A percentile compares a stretch with the other conserved stretches of the same genome.
Evolutionary conservation across 306 rosid species (phyloP).

Genomic region (Begonia fuchsioides): DNA sequence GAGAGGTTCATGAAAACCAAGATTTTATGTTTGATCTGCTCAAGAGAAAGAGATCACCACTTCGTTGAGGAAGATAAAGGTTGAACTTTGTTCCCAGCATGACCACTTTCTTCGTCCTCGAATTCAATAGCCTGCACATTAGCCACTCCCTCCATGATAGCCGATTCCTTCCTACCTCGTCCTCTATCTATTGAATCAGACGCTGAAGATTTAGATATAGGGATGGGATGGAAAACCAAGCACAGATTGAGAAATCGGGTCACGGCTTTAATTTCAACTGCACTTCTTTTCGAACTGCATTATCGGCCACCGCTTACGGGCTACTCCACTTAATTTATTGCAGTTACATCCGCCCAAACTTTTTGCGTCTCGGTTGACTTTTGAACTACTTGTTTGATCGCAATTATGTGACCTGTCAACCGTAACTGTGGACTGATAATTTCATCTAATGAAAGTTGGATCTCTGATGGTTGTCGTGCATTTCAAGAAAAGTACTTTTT

Average conservation of each 20-base stretch:
- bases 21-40: too few species aligned
- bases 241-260: not conserved
- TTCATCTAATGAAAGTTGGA: too few species aligned
- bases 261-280: conserved; percentile 2
- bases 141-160: conserved; percentile 1
- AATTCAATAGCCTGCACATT: not conserved
- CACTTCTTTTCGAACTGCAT: conserved; percentile 4
- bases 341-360: too few species aligned
- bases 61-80: conserved; percentile 6
- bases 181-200: not conserved
- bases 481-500: too few species aligned
- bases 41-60: conserved; percentile 1
- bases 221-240: not conserved
- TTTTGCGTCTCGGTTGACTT: too few species aligned
- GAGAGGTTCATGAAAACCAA: not conserved
- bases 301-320: conserved; percentile 6
- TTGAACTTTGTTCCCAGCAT: conserved; percentile 11
- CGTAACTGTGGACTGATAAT: too few species aligned
- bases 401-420: too few species aligned
- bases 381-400: too few species aligned
- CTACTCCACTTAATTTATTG: not conserved
- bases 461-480: too few species aligned
- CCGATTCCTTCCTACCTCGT: not conserved
- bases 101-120: conserved; percentile 9
- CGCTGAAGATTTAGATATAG: not conserved